Base-by-base conservation (phyloP, 2,329 filamentous ascomycete species). In the Aspergillus neotritici region DNA sequence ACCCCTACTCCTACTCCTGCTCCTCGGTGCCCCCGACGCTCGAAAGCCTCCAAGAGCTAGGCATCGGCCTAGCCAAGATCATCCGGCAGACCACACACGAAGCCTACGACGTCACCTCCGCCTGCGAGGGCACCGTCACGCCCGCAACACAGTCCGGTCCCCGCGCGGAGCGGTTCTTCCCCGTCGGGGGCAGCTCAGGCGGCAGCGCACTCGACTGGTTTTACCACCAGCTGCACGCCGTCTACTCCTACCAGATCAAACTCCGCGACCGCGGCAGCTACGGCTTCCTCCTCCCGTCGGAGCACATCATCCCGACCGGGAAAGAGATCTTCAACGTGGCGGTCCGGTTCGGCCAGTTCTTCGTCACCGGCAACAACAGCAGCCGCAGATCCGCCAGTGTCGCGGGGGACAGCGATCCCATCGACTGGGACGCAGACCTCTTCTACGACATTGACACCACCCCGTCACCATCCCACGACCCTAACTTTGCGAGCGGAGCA, bases 181-280 rank as follows among this genome's bases (percentile, higher is more conserved):
- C 73, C 3, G 73, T 80, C 31, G 79, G 90, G 49, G 86, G 93
- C 61, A 78, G 78, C 0, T 81, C 83, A 3, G 90, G 91, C 31
- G 91, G 91, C 3, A 90, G 86, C 37, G 87, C 87, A 1, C 80
- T 97, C 33, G 93, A 97, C 66, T 97, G 87, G 82, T 95, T 98
- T 67, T 95, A 94, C 63, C 87, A 94, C 55, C 85, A 94, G 57
- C 68, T 97, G 48, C 73, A 77, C 36, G 86, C 91, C 13, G 82
- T 80, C 50, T 94, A 87, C 63, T 86, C 88, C 46, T 97, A 94
- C 64, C 93, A 97, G 72, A 84, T 84, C 68, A 97, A 97, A 70
- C 73, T 98, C 21, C 77, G 93, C 37, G 93, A 98, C 63, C 93
- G 86, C 0, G 93, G 93, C 8, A 93, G 83, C 62, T 97, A 97